Evolutionary conservation across 768 basidiomycete genomes (phyloP), one percentile per base, ranked within the genome.

Genomic region (Xanthoconium stramineum): DNA sequence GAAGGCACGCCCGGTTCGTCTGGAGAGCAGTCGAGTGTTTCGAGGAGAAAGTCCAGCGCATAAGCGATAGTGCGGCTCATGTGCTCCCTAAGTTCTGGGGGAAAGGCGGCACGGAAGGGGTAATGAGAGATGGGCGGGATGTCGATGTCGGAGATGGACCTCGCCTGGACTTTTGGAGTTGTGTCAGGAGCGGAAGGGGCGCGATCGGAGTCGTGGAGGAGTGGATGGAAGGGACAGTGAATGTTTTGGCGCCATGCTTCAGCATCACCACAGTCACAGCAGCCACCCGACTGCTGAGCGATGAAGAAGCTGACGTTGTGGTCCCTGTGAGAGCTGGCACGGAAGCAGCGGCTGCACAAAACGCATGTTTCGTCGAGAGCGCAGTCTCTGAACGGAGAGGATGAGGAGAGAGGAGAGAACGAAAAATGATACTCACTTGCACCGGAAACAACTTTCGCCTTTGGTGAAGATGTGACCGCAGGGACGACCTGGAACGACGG

Each of bases 271-370:
- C 96, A 98, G 72, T 98, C 94, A 67, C 97, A 99, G 62, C 91
- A 94, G 6, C 94, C 91, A 8, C 94, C 90, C 0, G 90, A 87
- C 62, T 97, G 94, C 55, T 91, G 91, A 9, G 90, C 87, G 61
- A 96, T 89, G 72, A 91, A 93, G 76, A 98, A 95, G 56, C 89
- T 88, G 63, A 98, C 85, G 61, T 93, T 96, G 75, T 98, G 96
- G 44, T 84, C 85, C 20, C 76, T 74, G 68, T 98, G 96, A 54
- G 88, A 80, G n/a, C 90, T 89, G 1, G 89, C 82, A 62, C 91
- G 87, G 74, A 95, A 98, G 71, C 97, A 98, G 47, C 82, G 80
- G 2, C 90, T 79, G 69, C 96, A 98, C 29, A 98, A 77, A 12
- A 97, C 93, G 63, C 89, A 95, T 62, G 88, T 91, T 53, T 94